Conservation (phyloP, 192 early-diverging fungal genomes). For the Powellomyces hirtus region DNA sequence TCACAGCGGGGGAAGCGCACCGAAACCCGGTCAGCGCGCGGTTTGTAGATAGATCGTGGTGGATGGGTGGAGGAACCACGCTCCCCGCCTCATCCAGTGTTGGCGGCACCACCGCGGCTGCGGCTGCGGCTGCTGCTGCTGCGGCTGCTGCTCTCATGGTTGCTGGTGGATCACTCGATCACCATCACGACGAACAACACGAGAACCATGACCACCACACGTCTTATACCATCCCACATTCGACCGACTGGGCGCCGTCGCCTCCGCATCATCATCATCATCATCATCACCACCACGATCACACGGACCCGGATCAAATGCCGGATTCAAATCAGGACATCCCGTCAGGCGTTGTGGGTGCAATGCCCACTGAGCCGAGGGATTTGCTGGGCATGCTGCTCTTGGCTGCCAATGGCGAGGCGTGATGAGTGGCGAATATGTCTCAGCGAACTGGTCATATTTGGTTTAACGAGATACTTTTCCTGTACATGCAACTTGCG, state of each 20-base stretch:
- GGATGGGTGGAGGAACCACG: neutral
- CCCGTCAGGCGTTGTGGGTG: too few relatives aligned
- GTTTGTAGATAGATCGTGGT: conserved; percentile 17
- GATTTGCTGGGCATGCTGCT: conserved; percentile 21
- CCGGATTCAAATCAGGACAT: too few relatives aligned
- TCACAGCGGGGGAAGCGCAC: conserved; percentile 18
- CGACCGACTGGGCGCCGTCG: neutral
- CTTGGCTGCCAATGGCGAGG: conserved; percentile 16
- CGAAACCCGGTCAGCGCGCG: conserved; percentile 15
- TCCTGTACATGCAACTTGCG: too few relatives aligned
- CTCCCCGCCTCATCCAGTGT: neutral
- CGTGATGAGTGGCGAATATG: too few relatives aligned
- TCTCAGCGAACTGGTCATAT: too few relatives aligned
- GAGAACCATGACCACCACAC: too few relatives aligned
- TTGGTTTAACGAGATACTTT: too few relatives aligned
- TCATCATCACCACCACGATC: neutral
- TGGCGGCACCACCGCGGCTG: neutral
- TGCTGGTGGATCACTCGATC: too few relatives aligned
- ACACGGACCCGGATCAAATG: too few relatives aligned
- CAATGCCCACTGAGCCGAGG: neutral
- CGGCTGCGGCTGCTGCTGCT: neutral
- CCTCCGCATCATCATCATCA: neutral
- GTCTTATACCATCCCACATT: neutral
- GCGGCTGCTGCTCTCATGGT: neutral
- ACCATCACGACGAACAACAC: too few relatives aligned